Evolutionary conservation across 129 eudicot species (phyloP).

Genomic region (Flaveria bidentis): DNA sequence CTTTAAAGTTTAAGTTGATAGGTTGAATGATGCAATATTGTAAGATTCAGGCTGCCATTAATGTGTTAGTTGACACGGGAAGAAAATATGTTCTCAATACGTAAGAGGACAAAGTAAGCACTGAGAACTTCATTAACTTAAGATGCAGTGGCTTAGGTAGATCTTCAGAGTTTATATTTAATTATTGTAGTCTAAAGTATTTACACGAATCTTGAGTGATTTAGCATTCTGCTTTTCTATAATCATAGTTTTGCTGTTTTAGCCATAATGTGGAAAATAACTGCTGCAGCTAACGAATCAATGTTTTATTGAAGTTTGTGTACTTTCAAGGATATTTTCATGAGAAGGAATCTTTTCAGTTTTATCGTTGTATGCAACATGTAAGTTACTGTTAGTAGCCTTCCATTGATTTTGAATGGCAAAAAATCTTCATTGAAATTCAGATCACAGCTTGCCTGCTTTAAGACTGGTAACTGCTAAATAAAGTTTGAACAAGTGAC

Average conservation of each 20-base stretch:
- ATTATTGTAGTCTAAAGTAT: neutral
- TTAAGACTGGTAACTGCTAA: slow-evolving; percentile 5
- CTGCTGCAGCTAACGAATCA: neutral
- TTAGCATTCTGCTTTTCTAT: neutral
- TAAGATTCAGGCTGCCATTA: neutral
- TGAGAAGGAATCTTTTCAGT: neutral
- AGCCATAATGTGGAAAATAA: neutral
- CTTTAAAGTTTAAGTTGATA: neutral
- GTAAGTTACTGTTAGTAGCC: neutral
- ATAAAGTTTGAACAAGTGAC: neutral
- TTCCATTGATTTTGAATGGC: neutral
- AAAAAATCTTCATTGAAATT: neutral
- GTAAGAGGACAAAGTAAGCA: neutral
- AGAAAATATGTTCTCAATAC: neutral
- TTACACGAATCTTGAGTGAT: neutral
- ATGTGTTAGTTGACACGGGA: neutral
- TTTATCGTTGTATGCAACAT: slow-evolving; percentile 5
- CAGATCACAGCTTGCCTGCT: neutral
- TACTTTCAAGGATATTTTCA: neutral
- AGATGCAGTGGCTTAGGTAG: neutral
- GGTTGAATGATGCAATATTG: neutral
- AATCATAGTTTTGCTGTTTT: neutral
- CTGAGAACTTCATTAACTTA: neutral
- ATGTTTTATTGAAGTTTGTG: neutral
- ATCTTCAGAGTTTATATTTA: neutral